Evolutionary conservation across 164 flowering plant genomes (phyloP).

Genomic region (Sedum album): DNA sequence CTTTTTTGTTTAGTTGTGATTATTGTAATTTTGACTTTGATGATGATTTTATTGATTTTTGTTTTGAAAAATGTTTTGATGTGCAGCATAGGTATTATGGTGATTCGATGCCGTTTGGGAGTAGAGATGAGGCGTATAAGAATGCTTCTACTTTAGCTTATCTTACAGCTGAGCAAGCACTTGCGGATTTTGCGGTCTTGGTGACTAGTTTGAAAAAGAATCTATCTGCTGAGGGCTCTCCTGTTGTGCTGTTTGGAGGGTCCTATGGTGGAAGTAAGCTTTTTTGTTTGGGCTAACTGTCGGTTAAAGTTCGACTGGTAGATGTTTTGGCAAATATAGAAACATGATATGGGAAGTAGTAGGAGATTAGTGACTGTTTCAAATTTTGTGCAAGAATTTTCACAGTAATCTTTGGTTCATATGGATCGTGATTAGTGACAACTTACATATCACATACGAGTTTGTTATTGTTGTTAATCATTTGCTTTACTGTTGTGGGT

Average conservation of each 20-base stretch:
- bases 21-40: background rate
- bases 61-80: background rate
- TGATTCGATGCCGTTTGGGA: background rate
- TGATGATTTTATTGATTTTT: background rate
- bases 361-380: background rate
- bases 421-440: too few species aligned
- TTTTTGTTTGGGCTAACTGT: background rate
- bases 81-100: slow-evolving; percentile 7
- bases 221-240: background rate
- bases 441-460: background rate
- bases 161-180: background rate
- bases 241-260: background rate
- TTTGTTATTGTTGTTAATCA: background rate
- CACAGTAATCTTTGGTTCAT: background rate
- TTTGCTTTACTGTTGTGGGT: too few species aligned
- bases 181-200: background rate
- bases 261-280: background rate
- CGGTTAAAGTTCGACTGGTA: background rate
- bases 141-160: background rate
- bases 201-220: background rate
- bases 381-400: background rate
- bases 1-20: background rate
- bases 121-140: background rate
- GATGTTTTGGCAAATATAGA: background rate
- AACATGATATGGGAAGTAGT: background rate